phyloP scores from a whole-genome alignment of 164 flowering plant genomes.

The Sedum album region DNA sequence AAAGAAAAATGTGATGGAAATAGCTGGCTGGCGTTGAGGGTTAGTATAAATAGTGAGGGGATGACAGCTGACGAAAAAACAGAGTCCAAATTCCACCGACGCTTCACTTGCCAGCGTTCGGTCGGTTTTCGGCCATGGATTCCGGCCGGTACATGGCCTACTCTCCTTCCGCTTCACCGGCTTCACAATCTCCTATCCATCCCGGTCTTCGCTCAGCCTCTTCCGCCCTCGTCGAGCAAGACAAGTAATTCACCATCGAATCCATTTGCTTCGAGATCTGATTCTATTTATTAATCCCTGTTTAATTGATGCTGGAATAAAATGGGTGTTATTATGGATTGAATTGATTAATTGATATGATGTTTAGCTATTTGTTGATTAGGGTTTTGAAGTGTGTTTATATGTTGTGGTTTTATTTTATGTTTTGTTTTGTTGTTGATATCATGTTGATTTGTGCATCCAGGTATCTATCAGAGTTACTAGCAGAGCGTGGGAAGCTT shows the following conservation, averaged over 20 bases:
- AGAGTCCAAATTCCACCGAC: not conserved
- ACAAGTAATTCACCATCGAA: not conserved
- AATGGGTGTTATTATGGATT: too few species aligned
- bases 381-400: not conserved
- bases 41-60: not conserved
- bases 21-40: not conserved
- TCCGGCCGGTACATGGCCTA: not conserved
- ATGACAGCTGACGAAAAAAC: not conserved
- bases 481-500: not conserved
- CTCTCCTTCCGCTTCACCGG: not conserved
- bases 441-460: not conserved
- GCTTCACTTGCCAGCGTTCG: not conserved
- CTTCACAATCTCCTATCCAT: constrained; percentile 3
- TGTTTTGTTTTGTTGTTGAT: not conserved
- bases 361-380: too few species aligned
- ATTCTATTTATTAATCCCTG: not conserved
- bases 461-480: not conserved
- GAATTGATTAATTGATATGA: not conserved
- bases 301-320: not conserved
- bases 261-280: not conserved
- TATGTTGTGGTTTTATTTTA: too few species aligned
- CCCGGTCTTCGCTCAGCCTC: constrained; percentile 2
- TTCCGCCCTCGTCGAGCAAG: constrained; percentile 3
- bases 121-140: not conserved
- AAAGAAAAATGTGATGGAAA: not conserved